These are phyloP conservation scores for Aspergillus novofumigatus DNA, from an alignment of 2,329 filamentous ascomycete genomes.

Conservation along the genomic window DNA sequence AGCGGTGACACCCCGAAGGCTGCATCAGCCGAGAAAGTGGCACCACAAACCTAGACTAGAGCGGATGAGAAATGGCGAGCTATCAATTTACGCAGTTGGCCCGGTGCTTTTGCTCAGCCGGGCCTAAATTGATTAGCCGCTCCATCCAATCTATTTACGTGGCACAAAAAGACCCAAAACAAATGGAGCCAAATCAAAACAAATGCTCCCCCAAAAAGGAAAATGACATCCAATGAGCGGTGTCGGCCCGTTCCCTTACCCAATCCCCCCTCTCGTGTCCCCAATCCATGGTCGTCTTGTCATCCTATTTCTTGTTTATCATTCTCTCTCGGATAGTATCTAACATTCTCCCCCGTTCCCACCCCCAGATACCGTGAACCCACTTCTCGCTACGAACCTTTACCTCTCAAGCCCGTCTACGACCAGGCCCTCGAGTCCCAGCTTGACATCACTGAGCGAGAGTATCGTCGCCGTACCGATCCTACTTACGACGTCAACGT, in stretches of 20 bases:
- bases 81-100: background rate
- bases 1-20: background rate
- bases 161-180: slow-evolving; percentile 21
- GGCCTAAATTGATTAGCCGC: slow-evolving; percentile 9
- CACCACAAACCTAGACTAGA: background rate
- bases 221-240: background rate
- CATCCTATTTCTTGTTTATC: background rate
- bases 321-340: background rate
- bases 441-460: slow-evolving; percentile 53
- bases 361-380: slow-evolving; percentile 52
- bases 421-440: slow-evolving; percentile 45
- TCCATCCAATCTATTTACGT: slow-evolving; percentile 12
- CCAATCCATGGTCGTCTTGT: background rate
- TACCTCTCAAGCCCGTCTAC: slow-evolving; percentile 37
- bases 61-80: background rate
- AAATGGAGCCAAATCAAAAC: slow-evolving; percentile 4
- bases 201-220: slow-evolving; percentile 1
- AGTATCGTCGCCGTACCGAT: slow-evolving; percentile 61
- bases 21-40: background rate
- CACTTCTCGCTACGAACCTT: slow-evolving; percentile 47
- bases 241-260: background rate
- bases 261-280: background rate
- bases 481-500: slow-evolving; percentile 49
- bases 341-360: background rate
- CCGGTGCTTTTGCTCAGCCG: slow-evolving; percentile 10